Evolutionary conservation across 2,329 filamentous ascomycete species (phyloP).

Genomic region (Chrysoporthe puriensis): DNA sequence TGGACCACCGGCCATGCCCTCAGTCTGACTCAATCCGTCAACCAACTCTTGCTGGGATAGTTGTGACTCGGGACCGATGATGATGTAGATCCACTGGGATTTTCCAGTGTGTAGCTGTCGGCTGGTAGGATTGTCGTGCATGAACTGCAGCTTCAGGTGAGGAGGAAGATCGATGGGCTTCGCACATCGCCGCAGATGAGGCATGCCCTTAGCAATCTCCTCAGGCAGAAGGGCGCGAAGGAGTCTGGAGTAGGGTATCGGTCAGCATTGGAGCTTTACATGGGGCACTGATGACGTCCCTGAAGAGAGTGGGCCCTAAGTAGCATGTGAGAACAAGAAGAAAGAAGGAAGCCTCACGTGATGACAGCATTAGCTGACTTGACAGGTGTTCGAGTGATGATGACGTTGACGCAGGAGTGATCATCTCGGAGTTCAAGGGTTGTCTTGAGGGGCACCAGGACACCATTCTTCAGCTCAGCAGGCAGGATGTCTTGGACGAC

Average conservation of each 20-base stretch:
- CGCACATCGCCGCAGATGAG: constrained; percentile 76
- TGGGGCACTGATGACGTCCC: background rate
- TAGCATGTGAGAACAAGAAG: background rate
- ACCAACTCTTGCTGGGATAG: constrained; percentile 59
- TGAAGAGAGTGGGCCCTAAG: background rate
- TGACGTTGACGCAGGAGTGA: constrained; percentile 63
- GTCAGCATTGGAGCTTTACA: constrained; percentile 27
- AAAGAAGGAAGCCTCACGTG: constrained; percentile 55
- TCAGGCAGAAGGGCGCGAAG: constrained; percentile 61
- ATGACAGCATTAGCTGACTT: constrained; percentile 74
- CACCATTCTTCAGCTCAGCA: constrained; percentile 46
- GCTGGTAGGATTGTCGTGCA: constrained; percentile 59
- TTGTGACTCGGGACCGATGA: constrained; percentile 55
- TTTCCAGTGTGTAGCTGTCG: constrained; percentile 63
- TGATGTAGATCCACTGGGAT: constrained; percentile 63
- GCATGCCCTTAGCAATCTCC: constrained; percentile 65
- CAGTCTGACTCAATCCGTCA: constrained; percentile 49
- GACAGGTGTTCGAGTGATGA: constrained; percentile 72
- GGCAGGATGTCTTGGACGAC: constrained; percentile 39
- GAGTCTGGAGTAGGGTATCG: constrained; percentile 46
- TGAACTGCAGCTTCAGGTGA: constrained; percentile 64
- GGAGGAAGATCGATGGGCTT: constrained; percentile 70
- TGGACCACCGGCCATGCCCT: constrained; percentile 50
- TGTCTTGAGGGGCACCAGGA: constrained; percentile 67
- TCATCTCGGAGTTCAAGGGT: constrained; percentile 65